Evolutionary conservation across 352 stramenopile genomes (phyloP), one percentile per base, ranked within the genome.

Genomic region (Phytophthora cajani): DNA sequence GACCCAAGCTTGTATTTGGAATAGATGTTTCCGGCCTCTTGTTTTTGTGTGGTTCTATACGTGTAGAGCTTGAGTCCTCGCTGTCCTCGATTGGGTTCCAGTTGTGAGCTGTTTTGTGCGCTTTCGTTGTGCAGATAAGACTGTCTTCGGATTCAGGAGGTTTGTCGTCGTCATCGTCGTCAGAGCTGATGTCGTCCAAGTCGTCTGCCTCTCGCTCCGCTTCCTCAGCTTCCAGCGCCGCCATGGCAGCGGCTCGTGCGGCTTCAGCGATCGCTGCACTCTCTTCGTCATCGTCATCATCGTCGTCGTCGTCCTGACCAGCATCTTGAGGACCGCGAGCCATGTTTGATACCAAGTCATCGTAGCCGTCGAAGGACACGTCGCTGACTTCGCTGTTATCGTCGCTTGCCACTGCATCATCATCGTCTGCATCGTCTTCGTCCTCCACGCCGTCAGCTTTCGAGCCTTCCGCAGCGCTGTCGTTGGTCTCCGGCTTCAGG

Each of bases 371-470:
- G 53, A 91, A 91, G 1, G 72, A 87, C 2, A 92, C 80, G 11
- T 94, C 87, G 46, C 87, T 94, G 71, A 94, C 77, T 56, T 89
- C 82, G 61, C 87, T 94, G 68, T 93, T 94, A 69, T 90, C 74
- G 10, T 67, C 71, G 52, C 71, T 78, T 10, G 33, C 60, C 42
- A 56, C 68, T 12, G 54, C 62, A 3, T 69, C 62, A 2, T 74
- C 67, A 0, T 52, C 61, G 0, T 64, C 75, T 1, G 56, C 56
- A 3, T 40, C 62, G 11, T 65, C 58, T 2, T 70, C 60, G 0
- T 49, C 55, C 1, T 67, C 74, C 0, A 62, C 75, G 6, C 56
- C 59, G 14, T 73, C 65, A 12, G 21, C 32, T 72, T 76, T 69
- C 55, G 75, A 58, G 0, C 47, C 47, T 12, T 78, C 74, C n/a